Base-by-base conservation (phyloP, 2,329 filamentous ascomycete genomes). In the Neonectria ditissima region DNA sequence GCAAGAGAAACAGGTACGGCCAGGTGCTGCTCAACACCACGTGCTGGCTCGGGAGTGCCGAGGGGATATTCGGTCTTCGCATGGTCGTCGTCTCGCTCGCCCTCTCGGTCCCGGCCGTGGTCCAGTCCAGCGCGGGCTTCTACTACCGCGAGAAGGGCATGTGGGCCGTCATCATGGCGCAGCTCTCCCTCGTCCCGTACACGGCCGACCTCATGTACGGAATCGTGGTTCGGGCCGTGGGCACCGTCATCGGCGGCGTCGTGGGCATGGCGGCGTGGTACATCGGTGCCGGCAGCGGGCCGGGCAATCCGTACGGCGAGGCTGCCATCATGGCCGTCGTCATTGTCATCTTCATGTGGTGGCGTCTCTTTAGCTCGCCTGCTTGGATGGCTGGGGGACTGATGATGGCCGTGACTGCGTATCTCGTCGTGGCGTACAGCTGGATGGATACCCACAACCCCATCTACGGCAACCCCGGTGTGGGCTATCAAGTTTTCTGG, bases 141-240 rank as follows among this genome's bases (percentile, higher is more conserved):
- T 70, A 65, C 47, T 70, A 68, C 24, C 63, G 67, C 4, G 63
- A 70, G 14, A 70, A 70, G 34, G 68, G 68, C 0, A 2, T 70
- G 5, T 70, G 68, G 68, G 68, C 68, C 37, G 45, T 70, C 14
- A 70, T 70, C n/a, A 70, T 70, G 68, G 55, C 67, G 0, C 68
- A 70, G 18, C 65, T 70, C 34, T 54, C 68, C 2, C 57, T 70
- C 8, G 59, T 68, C 3, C 68, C 68, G 0, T 70, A 68, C 13
- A 70, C 69, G 44, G 67, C 68, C 2, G 68, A 70, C 13, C 59
- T 70, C 0, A 50, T 65, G 0, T 66, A 68, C 5, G 67, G 68
- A 1, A 65, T 68, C 0, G 39, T 70, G 6, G 53, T 68, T 6
- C 20, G 61, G 41, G 50, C 34, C 3, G 14, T 55, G 20, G 61